Percentiles rank a stretch among this genome's conserved stretches.
Conservation (phyloP, 768 basidiomycete genomes). For the Dentipellis fragilis region DNA sequence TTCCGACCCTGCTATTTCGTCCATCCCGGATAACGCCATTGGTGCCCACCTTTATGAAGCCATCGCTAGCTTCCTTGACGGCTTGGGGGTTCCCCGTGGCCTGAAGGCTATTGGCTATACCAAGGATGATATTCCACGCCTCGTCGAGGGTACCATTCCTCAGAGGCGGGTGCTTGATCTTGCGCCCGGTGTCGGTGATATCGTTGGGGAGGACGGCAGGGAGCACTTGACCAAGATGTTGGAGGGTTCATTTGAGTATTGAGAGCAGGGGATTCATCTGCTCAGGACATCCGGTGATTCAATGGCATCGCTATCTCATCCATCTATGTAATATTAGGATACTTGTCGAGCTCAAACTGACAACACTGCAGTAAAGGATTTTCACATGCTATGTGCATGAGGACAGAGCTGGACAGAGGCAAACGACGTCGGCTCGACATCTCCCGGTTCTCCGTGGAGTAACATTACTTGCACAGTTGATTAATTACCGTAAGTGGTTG, state of each 20-base stretch:
- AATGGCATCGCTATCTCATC: background rate
- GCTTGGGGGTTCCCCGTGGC: conserved; percentile 77
- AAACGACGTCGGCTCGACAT: too few species aligned
- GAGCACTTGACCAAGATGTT: conserved; percentile 78
- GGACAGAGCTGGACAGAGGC: too few species aligned
- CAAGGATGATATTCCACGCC: conserved; percentile 49
- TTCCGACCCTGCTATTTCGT: conserved; percentile 60
- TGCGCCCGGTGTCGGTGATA: conserved; percentile 81
- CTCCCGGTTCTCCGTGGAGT: too few species aligned
- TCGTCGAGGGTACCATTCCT: conserved; percentile 89
- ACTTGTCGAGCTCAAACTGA: background rate
- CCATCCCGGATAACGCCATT: conserved; percentile 70
- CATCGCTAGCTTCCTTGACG: conserved; percentile 82
- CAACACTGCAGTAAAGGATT: background rate
- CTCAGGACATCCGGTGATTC: background rate
- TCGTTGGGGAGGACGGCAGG: conserved; percentile 73
- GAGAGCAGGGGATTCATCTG: conserved; percentile 9
- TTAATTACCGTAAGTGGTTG: too few species aligned
- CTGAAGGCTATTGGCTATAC: conserved; percentile 76
- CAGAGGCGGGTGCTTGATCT: conserved; percentile 88
- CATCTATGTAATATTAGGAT: background rate
- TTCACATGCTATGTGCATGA: background rate
- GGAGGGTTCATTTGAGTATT: conserved; percentile 72
- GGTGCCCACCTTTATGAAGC: conserved; percentile 75
- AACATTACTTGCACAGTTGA: too few species aligned